phyloP scores from a whole-genome alignment of 164 flowering plant species.

The Vitis rupestris region DNA sequence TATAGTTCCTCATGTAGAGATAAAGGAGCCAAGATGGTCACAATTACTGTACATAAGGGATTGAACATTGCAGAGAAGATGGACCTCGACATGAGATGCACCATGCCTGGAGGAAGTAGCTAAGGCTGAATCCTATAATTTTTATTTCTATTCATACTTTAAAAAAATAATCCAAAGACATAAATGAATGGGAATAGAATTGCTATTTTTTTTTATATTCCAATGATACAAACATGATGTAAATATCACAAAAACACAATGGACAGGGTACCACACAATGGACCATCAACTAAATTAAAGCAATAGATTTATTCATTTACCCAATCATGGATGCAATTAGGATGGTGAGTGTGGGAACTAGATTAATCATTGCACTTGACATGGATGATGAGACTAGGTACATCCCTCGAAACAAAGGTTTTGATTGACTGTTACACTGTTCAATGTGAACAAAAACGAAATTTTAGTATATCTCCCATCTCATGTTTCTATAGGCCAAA shows the following conservation, averaged over 20 bases:
- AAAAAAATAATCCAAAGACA: too few relatives aligned
- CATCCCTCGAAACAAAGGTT: conserved; percentile 52
- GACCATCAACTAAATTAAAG: neutral
- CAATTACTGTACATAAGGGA: conserved; percentile 63
- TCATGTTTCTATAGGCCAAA: neutral
- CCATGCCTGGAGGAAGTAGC: conserved; percentile 68
- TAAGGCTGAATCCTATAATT: conserved; percentile 33
- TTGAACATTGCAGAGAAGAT: conserved; percentile 73
- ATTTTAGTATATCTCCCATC: conserved; percentile 8
- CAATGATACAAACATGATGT: neutral
- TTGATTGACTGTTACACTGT: conserved; percentile 59
- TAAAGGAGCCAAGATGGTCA: conserved; percentile 46
- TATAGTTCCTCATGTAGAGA: conserved; percentile 53
- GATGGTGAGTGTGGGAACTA: conserved; percentile 72
- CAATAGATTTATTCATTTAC: conserved; percentile 21
- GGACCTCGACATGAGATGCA: conserved; percentile 56
- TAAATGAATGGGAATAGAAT: too few relatives aligned
- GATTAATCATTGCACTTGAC: conserved; percentile 61
- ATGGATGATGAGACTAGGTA: conserved; percentile 61
- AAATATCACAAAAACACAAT: neutral
- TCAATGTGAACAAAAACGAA: conserved; percentile 1
- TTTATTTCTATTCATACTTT: too few relatives aligned
- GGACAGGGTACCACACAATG: too few relatives aligned
- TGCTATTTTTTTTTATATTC: too few relatives aligned
- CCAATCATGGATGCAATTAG: conserved; percentile 42